These are phyloP conservation scores for Sugiyamaella japonica DNA, from an alignment of 1,139 yeast genomes.

Conservation along the genomic window DNA sequence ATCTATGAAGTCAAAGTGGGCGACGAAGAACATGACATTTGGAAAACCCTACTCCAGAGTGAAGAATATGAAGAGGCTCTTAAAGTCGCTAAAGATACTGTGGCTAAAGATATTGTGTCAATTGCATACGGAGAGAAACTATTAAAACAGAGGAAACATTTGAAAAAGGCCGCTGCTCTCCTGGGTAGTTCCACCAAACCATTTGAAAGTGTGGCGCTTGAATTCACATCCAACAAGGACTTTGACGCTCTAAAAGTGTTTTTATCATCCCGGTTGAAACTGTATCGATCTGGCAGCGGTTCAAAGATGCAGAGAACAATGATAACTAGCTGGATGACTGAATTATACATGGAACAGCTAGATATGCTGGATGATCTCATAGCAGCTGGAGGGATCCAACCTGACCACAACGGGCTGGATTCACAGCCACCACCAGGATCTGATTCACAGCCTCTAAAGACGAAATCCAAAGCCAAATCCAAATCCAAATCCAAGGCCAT, in stretches of 20 bases:
- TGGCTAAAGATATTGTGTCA: conserved; percentile 55
- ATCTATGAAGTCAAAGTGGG: conserved; percentile 64
- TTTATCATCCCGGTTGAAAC: conserved; percentile 52
- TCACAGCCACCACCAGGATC: too few species aligned
- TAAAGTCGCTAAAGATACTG: conserved; percentile 43
- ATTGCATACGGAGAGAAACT: conserved; percentile 64
- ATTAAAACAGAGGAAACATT: conserved; percentile 35
- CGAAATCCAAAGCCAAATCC: neutral
- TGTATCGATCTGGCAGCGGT: conserved; percentile 10
- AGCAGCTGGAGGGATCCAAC: conserved; percentile 29
- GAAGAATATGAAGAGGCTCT: conserved; percentile 72
- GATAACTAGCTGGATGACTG: conserved; percentile 82
- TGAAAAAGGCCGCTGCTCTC: conserved; percentile 56
- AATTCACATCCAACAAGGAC: conserved; percentile 52
- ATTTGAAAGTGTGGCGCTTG: conserved; percentile 68
- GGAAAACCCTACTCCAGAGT: conserved; percentile 68
- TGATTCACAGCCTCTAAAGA: too few species aligned
- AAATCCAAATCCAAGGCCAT: conserved; percentile 15
- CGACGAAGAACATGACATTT: conserved; percentile 70
- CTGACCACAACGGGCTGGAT: neutral
- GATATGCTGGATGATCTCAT: conserved; percentile 49
- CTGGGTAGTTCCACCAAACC: conserved; percentile 67
- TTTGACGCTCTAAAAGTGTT: conserved; percentile 56
- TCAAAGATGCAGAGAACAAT: conserved; percentile 54
- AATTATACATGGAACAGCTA: conserved; percentile 55